Base-by-base conservation (phyloP, 768 basidiomycete genomes). In the Auricularia cornea region DNA sequence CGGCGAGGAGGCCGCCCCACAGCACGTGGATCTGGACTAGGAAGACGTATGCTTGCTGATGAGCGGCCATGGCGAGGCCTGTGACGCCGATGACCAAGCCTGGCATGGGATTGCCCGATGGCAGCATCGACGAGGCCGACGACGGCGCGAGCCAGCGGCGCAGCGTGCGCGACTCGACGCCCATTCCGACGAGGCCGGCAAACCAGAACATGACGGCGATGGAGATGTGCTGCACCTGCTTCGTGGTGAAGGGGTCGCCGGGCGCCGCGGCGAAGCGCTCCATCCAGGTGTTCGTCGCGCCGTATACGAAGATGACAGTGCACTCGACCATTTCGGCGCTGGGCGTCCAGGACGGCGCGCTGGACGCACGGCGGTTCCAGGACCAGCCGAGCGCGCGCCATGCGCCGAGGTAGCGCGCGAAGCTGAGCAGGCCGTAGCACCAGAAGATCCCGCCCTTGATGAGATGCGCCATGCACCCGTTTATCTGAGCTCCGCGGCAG, bases 191-290 rank as follows among this genome's bases (percentile, higher is more conserved):
- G 6, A 92, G 80, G 12, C 96, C 95, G 28, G 91, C 93, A 69
- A 93, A 95, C 85, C 92, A 95, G 74, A 94, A 97, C 93, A 94
- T 94, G 66, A 87, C 91, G 69, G 95, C 95, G 66, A 98, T 97
- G 62, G 88, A 84, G 62, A 96, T 95, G 69, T 98, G 96, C 70
- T 98, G 93, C 18, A 97, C 84, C 71, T 97, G 84, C 73, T 94
- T 96, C 29, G 93, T 89, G 1, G 90, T 90, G 76, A 83, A 96
- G 16, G 94, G 90, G 70, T 88, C 87, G 16, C 90, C 92, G 0
- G 89, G 76, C 18, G 81, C 75, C 1, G 87, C 90, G 3, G 94
- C 95, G 67, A 96, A 91, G 48, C 96, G 84, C 75, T 98, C 96
- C 91, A 98, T 93, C 92, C 93, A 98, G 18, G 90, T 93, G 72